These are phyloP conservation scores for Podosphaera aphanis DNA, from an alignment of 2,329 filamentous ascomycete species.

Conservation along the genomic window DNA sequence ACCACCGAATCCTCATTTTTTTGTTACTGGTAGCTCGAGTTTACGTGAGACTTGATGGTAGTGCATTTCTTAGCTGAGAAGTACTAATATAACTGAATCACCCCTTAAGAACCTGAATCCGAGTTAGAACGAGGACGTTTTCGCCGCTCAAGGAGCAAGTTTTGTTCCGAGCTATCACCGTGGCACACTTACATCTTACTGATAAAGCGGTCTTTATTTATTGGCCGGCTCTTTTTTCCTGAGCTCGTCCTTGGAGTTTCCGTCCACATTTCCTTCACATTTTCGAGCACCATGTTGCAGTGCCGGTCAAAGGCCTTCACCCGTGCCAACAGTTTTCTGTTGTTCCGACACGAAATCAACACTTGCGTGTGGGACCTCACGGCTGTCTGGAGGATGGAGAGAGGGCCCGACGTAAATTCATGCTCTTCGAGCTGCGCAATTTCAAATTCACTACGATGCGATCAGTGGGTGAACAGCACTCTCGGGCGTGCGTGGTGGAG, in stretches of 20 bases:
- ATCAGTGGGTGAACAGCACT: conserved; percentile 9
- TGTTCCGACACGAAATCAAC: conserved; percentile 91
- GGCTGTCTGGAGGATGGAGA: conserved; percentile 91
- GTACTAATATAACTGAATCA: conserved; percentile 17
- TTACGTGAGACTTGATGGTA: too few species aligned
- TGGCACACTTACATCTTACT: conserved; percentile 54
- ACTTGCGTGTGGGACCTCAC: conserved; percentile 89
- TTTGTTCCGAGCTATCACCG: not conserved
- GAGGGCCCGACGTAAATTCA: conserved; percentile 55
- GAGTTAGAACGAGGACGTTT: not conserved
- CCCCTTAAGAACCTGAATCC: conserved; percentile 16
- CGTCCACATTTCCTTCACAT: conserved; percentile 99
- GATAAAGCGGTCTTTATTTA: conserved; percentile 97
- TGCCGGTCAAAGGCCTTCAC: conserved; percentile 98
- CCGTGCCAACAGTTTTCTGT: conserved; percentile 86
- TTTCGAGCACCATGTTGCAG: conserved; percentile 97
- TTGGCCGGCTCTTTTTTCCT: conserved; percentile 69
- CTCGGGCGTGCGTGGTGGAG: conserved; percentile 2
- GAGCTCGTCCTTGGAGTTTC: conserved; percentile 65
- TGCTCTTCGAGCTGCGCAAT: conserved; percentile 60
- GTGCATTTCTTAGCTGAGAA: conserved; percentile 13
- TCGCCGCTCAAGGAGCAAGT: not conserved
- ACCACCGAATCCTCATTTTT: too few species aligned
- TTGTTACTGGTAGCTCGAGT: too few species aligned
- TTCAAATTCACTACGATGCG: conserved; percentile 53